A percentile compares a stretch with the other conserved stretches of the same genome.
Conservation (phyloP, 2,329 filamentous ascomycete species). For the Balansia obtecta region DNA sequence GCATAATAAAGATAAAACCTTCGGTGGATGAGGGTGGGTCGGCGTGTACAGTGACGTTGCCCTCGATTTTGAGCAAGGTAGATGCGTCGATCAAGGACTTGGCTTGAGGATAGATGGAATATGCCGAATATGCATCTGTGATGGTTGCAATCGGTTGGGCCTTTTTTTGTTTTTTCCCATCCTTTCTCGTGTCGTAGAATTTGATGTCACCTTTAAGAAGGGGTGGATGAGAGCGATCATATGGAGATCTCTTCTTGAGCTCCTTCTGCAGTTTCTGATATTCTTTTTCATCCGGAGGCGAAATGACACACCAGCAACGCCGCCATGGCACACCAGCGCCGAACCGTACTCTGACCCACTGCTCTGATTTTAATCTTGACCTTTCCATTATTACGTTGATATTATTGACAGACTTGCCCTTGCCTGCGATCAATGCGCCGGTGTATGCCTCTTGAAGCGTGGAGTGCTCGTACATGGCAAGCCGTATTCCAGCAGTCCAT, state of each 20-base stretch:
- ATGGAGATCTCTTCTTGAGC: slow-evolving; percentile 68
- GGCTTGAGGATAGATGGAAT: slow-evolving; percentile 90
- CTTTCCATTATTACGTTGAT: slow-evolving; percentile 83
- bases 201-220: slow-evolving; percentile 79
- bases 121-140: slow-evolving; percentile 80
- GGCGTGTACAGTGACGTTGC: slow-evolving; percentile 76
- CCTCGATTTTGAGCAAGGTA: slow-evolving; percentile 87
- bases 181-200: slow-evolving; percentile 73
- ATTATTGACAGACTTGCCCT: slow-evolving; percentile 79
- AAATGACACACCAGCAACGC: slow-evolving; percentile 92
- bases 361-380: slow-evolving; percentile 63
- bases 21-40: slow-evolving; percentile 67
- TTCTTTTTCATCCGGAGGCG: slow-evolving; percentile 88
- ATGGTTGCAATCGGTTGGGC: slow-evolving; percentile 81
- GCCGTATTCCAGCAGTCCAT: slow-evolving; percentile 88
- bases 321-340: slow-evolving; percentile 93
- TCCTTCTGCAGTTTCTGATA: slow-evolving; percentile 72
- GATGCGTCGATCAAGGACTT: slow-evolving; percentile 91
- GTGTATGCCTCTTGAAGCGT: slow-evolving; percentile 94
- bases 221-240: slow-evolving; percentile 58
- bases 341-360: slow-evolving; percentile 92
- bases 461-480: slow-evolving; percentile 89
- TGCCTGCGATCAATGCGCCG: slow-evolving; percentile 86
- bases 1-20: slow-evolving; percentile 97
- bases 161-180: slow-evolving; percentile 82